Base-by-base conservation (phyloP, 257 asterid genomes). In the Jaltomata sinuosa region DNA sequence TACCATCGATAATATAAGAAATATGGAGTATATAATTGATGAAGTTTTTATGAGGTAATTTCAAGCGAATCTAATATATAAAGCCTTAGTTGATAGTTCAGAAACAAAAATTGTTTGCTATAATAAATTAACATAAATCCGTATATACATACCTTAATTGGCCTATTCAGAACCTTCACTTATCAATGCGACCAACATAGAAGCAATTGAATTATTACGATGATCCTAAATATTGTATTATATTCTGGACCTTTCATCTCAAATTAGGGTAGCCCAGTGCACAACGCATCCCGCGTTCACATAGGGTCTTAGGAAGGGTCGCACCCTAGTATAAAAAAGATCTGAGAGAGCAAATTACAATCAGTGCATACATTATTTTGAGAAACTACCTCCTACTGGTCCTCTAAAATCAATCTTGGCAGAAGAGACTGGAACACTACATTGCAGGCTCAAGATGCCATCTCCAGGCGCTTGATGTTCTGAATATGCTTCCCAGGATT, bases 401-500 rank as follows among this genome's bases (percentile, higher is more conserved):
- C 86, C 88, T 82, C 65, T 68, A 65, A 84, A 88, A 84, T 77
- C 45, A 85, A 80, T 49, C 85, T 80, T 52, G 50, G 80, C 42
- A 77, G 25, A 77, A 86, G 79, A 86, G 72, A 67, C 62, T 80
- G 77, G 61, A 74, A 18, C 69, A 45, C 9, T 36, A 36, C n/a
- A 25, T 38, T 52, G 50, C 22, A 61, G 40, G 40, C 62, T 45
- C 83, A 78, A 68, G 81, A 11, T 77, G 62, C 18, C 65, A 88
- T 90, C 89, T 94, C 98, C 11, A 95, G 94, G 83, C 90, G 90
- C 94, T 95, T 95, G 93, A 95, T 95, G 85, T 95, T 95, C 88
- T 93, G 98, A 87, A 95, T 95, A 87, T 95, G 96, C 93, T 87
- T 87, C 25, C 97, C 99, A 1, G 98, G 99, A 87, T 95, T 95